Evolutionary conservation across 2,329 filamentous ascomycete genomes (phyloP), one percentile per base, ranked within the genome.

Genomic region (Fusarium hainanense): DNA sequence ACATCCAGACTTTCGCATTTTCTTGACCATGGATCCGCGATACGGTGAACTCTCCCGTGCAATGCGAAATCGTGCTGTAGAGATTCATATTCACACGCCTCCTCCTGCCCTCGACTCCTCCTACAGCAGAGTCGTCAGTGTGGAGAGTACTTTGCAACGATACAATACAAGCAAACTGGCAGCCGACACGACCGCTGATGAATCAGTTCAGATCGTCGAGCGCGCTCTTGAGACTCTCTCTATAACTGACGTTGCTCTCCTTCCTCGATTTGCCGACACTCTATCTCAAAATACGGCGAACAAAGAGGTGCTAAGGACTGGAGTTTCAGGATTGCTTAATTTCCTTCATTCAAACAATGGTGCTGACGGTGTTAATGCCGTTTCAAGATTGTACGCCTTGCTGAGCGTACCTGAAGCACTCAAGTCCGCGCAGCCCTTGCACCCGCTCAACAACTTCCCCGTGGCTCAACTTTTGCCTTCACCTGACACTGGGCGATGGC

Each of bases 1-100:
- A 16, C 94, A 98, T 81, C 87, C 91, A 0, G 88, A 93, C 65
- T 99, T 99, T 80, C 88, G 95, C 60, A 89, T 99, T 21, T 98
- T 99, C 80, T 83, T 99, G 77, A 98, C 95, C 0, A 92, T 97
- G 83, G 95, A 99, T 78, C 90, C 96, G 47, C 89, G 91, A 51
- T 93, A 97, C 78, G 97, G 96, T 20, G 96, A 99, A 79, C 85
- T 99, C 11, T 99, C 96, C 6, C 88, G 96, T 68, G 96, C 96
- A 1, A 99, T 99, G 96, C 87, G 97, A 60, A 99, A 99, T 80
- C 89, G 96, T 78, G 94, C 94, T 50, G 87, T 98, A 27, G 97
- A 99, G 79, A 91, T 99, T 12, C 96, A 90, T 75, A 84, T 99
- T 47, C 85, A 89, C 67, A 79, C 79, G 9, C 76, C 81, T 7